Evolutionary conservation across 2,329 filamentous ascomycete species (phyloP), one percentile per base, ranked within the genome.

Genomic region (Echinosphaeria canescens): DNA sequence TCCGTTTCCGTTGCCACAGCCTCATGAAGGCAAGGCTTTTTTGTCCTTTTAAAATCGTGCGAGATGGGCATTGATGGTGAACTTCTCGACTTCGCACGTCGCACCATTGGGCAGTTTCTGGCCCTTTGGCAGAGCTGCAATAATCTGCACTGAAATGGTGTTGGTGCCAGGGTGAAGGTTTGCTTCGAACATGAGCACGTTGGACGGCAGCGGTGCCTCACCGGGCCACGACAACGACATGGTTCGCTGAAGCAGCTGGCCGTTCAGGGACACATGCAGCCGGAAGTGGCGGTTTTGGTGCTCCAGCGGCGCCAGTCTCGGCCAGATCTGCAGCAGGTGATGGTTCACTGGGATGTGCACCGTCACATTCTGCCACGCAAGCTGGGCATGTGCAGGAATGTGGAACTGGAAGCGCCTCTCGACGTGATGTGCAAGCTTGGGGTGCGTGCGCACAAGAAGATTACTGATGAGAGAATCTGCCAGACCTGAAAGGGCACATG

Each of bases 21-120:
- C n/a, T n/a, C n/a, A n/a, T n/a, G n/a, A n/a, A n/a, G n/a, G n/a
- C n/a, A n/a, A n/a, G n/a, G n/a, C n/a, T n/a, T n/a, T n/a, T n/a
- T n/a, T n/a, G n/a, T n/a, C n/a, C n/a, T n/a, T n/a, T n/a, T n/a
- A n/a, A n/a, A n/a, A n/a, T n/a, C 44, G 68, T 48, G 5, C 6
- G 37, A 90, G 49, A 46, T 88, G 75, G 32, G 75, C 62, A 48
- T 76, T 76, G 15, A 88, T 56, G 2, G 69, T 80, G 30, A 82
- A 60, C 38, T 74, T 75, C 51, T 93, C 82, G 33, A 84, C 54
- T 42, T 88, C 80, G 19, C 74, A 62, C 33, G 72, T 65, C 8
- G 68, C 54, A 0, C 64, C 70, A 15, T 59, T 59, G 1, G 57
- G 51, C 20, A 59, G 49, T 32, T 59, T 66, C 40, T 66, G 54